A percentile compares a stretch with the other conserved stretches of the same genome.
Evolutionary conservation across 306 rosid genomes (phyloP).

Genomic region (Coriaria nepalensis): DNA sequence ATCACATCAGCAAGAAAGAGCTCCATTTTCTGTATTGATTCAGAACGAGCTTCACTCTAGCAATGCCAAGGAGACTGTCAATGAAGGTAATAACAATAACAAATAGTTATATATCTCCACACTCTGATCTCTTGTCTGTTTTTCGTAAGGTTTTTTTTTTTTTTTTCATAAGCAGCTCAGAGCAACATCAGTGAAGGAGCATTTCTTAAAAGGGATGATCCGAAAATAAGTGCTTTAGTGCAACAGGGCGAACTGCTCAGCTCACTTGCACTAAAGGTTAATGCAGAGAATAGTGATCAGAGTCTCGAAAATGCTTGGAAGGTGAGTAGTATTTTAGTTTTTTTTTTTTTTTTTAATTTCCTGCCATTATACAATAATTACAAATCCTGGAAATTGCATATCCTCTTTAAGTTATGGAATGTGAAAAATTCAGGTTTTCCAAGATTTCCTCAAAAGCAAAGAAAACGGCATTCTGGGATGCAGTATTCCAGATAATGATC

Average conservation of each 20-base stretch:
- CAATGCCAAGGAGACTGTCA: conserved; percentile 26
- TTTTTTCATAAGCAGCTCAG: conserved; percentile 30
- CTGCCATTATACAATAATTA: too few species aligned
- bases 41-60: conserved; percentile 47
- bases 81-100: conserved; percentile 27
- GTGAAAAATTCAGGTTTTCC: conserved; percentile 55
- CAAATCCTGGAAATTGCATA: background rate
- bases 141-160: background rate
- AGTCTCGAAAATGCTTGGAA: conserved; percentile 98
- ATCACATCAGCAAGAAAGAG: conserved; percentile 51
- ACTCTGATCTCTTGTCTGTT: too few species aligned
- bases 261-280: conserved; percentile 77
- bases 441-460: conserved; percentile 75
- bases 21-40: conserved; percentile 73
- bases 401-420: background rate
- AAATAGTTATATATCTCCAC: too few species aligned
- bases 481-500: conserved; percentile 39
- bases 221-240: conserved; percentile 62
- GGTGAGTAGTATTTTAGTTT: conserved; percentile 41
- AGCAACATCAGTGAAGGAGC: conserved; percentile 49
- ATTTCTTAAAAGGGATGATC: conserved; percentile 83
- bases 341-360: conserved; percentile 2
- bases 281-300: conserved; percentile 71
- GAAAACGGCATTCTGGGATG: conserved; percentile 43
- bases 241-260: conserved; percentile 93